A percentile compares a stretch with the other conserved stretches of the same genome.
These are phyloP conservation scores for Papiliotrema terrestris DNA, from an alignment of 1,284 basidiomycete species.

Conservation along the genomic window DNA sequence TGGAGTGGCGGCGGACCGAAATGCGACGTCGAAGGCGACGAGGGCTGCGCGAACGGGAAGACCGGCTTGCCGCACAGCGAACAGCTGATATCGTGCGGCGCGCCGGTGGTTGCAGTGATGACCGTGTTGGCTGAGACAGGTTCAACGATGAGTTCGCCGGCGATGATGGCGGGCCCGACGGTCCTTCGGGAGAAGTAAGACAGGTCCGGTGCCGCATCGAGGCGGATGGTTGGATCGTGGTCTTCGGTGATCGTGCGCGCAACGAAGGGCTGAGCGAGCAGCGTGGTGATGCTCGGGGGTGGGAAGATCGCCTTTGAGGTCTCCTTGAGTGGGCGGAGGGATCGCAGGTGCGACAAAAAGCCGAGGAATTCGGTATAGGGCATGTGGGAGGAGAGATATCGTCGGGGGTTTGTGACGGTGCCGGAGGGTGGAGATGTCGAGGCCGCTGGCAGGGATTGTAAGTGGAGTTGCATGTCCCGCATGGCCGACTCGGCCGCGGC, in stretches of 20 bases:
- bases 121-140: constrained; percentile 56
- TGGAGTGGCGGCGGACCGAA: constrained; percentile 32
- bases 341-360: constrained; percentile 77
- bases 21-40: constrained; percentile 20
- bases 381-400: constrained; percentile 64
- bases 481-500: constrained; percentile 83
- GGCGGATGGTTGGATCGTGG: constrained; percentile 86
- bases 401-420: constrained; percentile 9
- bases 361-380: constrained; percentile 83
- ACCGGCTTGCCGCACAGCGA: constrained; percentile 66
- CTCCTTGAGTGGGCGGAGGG: constrained; percentile 60
- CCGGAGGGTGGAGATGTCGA: constrained; percentile 5
- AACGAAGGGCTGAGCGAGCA: constrained; percentile 77
- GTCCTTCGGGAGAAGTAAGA: constrained; percentile 88
- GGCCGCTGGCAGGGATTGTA: constrained; percentile 59
- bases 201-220: constrained; percentile 89
- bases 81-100: constrained; percentile 51
- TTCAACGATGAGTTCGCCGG: constrained; percentile 84
- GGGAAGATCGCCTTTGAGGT: constrained; percentile 40
- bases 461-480: constrained; percentile 74
- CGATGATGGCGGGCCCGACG: constrained; percentile 80
- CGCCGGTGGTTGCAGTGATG: constrained; percentile 23
- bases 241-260: constrained; percentile 80
- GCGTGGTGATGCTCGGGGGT: constrained; percentile 64
- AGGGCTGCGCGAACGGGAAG: constrained; percentile 17